These are phyloP conservation scores for Entomophthora muscae DNA, from an alignment of 371 early-diverging fungal genomes.

Conservation along the genomic window DNA sequence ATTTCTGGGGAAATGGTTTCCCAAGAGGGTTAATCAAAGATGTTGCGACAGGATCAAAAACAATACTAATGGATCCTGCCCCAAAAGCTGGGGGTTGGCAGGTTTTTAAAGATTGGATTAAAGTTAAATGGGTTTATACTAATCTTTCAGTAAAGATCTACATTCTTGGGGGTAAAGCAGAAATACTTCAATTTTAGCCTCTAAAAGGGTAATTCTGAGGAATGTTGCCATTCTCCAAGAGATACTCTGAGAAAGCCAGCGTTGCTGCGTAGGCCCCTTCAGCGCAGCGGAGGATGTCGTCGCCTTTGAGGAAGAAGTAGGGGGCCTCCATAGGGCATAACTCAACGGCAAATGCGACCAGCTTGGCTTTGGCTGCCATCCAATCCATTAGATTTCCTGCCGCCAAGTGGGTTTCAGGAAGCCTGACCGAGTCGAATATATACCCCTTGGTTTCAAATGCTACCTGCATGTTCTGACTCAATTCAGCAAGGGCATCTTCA, in stretches of 20 bases:
- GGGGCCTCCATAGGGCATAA: background rate
- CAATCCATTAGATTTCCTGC: background rate
- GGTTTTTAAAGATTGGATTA: too few relatives aligned
- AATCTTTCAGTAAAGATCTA: too few relatives aligned
- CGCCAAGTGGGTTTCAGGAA: background rate
- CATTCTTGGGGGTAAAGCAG: too few relatives aligned
- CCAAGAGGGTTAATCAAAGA: too few relatives aligned
- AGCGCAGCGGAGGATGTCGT: background rate
- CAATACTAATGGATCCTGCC: too few relatives aligned
- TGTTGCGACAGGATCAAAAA: too few relatives aligned
- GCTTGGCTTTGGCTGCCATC: background rate
- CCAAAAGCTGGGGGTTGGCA: too few relatives aligned
- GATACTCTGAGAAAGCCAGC: background rate
- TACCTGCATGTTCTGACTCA: background rate
- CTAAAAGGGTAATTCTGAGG: background rate
- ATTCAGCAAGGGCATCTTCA: constrained; percentile 8
- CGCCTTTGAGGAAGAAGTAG: background rate
- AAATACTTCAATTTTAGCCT: too few relatives aligned
- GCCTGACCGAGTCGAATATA: background rate
- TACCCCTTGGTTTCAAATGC: background rate
- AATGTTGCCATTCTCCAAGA: background rate
- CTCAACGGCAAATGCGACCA: background rate
- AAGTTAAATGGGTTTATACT: too few relatives aligned
- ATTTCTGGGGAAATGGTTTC: too few relatives aligned
- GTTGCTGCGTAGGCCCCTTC: constrained; percentile 3